Base-by-base conservation (phyloP, 2,329 filamentous ascomycete genomes). In the Pseudogymnoascus sp. region DNA sequence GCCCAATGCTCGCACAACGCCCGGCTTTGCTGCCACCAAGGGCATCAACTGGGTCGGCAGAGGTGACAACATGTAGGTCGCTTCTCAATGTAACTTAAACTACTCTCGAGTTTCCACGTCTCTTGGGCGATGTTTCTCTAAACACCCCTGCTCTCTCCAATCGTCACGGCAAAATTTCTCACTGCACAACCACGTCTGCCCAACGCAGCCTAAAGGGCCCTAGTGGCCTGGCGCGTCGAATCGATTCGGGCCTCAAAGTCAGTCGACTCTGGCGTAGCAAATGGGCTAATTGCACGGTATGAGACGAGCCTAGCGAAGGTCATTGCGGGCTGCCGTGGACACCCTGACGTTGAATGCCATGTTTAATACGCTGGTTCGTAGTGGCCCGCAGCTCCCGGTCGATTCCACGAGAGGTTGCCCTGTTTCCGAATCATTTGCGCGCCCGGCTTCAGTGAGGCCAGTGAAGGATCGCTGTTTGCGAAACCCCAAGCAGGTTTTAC, bases 381-480 rank as follows among this genome's bases (percentile, higher is more conserved):
- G 49, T 55, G 49, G 49, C 7, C 49, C 33, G 49, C 25, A 33
- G n/a, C 49, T 31, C 28, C 49, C 28, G 49, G 28, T 9, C 49
- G n/a, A 55, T 55, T 55, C 49, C 49, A 55, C 49, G 21, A 55
- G 49, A 55, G 49, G 49, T 21, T 55, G 49, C 49, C 49, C 49
- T 55, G 28, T 55, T 55, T 55, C 28, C 28, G 16, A 55, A 33
- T 33, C 28, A 14, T 55, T 55, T 31, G 58, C 58, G 58, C 58
- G 58, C 33, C 58, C 58, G 49, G 49, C 49, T 55, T 55, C 49
- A 55, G 49, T 55, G 49, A 55, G 49, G 49, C 49, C 49, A 55
- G 28, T 33, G 49, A 55, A 55, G 49, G 28, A 55, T 55, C 49
- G 49, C 49, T 55, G 49, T 55, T 55, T 55, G 49, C 11, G 9